Evolutionary conservation across 2,329 filamentous ascomycete genomes (phyloP), one percentile per base, ranked within the genome.

Genomic region (Curvularia eragrostidis): DNA sequence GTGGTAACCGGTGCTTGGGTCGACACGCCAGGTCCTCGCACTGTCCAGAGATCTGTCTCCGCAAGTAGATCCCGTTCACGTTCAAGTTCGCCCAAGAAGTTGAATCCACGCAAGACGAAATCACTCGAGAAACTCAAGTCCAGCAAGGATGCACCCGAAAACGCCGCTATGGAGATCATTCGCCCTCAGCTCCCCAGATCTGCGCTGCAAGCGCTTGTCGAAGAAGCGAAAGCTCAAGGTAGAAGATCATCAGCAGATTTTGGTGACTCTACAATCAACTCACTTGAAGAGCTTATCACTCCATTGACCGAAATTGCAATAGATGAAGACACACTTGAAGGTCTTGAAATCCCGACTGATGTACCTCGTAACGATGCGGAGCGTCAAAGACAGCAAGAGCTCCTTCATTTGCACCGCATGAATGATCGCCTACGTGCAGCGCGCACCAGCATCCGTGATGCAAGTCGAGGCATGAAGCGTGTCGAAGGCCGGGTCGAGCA

Each of bases 1-100:
- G 65, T 77, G 2, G 79, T 82, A 6, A 81, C 77, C 44, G 81
- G 81, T 23, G 81, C 77, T 23, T 82, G 81, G 81, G 67, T 82
- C 30, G 80, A 82, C 41, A 83, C 81, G 3, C 80, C 79, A 28
- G 75, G 64, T 3, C 71, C 69, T n/a, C 68, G 67, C 18, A 70
- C 70, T 19, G 39, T 51, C 15, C 63, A 46, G 21, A 64, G 61
- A 50, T 48, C 64, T 23, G 39, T 50, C 38, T 58, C 49, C 38
- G 43, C 56, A 39, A 39, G 60, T 13, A 54, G 52, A 19, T 61
- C 66, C 18, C 60, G 48, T 9, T 66, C 67, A 28, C 58, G 50
- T 30, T 61, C 67, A 26, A 56, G 48, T 23, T 60, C 66, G 34
- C 63, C 67, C 8, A 53, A 53, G 46, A 68, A 69, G 43, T 26